Evolutionary conservation across 225 moss, liverwort and hornwort species (phyloP).

Genomic region (Thuidium tamariscinum): DNA sequence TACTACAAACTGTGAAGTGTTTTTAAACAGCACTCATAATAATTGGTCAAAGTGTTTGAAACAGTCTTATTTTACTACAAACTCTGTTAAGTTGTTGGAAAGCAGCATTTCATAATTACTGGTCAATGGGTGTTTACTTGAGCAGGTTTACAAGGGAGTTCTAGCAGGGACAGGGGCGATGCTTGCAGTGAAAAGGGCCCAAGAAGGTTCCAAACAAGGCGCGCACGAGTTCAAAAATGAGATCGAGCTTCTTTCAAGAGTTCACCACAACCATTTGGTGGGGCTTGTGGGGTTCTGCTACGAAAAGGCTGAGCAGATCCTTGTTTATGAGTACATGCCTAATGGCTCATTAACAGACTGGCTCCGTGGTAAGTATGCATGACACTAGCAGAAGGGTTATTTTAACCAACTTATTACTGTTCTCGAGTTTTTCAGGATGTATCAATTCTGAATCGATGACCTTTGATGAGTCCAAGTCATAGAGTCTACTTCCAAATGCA

Average conservation of each 20-base stretch:
- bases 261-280: constrained; percentile 67
- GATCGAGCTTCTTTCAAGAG: constrained; percentile 67
- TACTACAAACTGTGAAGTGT: neutral
- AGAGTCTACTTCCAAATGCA: neutral
- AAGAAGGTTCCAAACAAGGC: constrained; percentile 43
- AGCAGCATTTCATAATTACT: neutral
- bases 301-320: constrained; percentile 60
- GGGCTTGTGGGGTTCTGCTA: constrained; percentile 74
- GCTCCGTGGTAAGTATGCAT: constrained; percentile 34
- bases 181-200: constrained; percentile 67
- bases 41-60: neutral
- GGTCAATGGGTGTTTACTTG: neutral
- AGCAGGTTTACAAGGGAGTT: constrained; percentile 60
- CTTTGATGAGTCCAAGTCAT: neutral
- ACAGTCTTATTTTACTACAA: neutral
- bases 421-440: neutral
- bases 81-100: neutral
- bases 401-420: neutral
- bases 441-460: neutral
- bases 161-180: constrained; percentile 18
- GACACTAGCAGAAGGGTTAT: neutral
- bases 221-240: constrained; percentile 67
- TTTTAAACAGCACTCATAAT: neutral
- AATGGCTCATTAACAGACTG: constrained; percentile 63
- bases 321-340: constrained; percentile 68